Evolutionary conservation across 768 basidiomycete species (phyloP), one percentile per base, ranked within the genome.

Genomic region (Leccinum rimulosum): DNA sequence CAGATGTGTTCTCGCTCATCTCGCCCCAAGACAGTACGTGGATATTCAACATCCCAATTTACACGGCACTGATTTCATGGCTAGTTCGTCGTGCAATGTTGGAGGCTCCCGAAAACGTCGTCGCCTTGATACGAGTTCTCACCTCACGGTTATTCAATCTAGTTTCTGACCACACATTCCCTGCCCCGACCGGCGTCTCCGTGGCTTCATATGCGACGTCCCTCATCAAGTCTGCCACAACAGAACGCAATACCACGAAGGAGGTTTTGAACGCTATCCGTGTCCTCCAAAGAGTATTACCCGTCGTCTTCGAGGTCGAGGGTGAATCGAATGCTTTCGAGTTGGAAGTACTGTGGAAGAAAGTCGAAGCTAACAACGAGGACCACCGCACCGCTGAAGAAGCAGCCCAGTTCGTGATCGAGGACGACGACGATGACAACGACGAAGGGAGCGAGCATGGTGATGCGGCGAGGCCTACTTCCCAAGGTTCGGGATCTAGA

Each of bases 241-340:
- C 77, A 6, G 86, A 84, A 60, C 80, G 83, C 62, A 91, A 85
- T 65, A 78, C 93, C 30, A 88, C 89, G 2, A 93, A 88, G 64
- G 89, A 98, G 71, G 92, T 88, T 4, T 79, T 99, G 49, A 98
- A 97, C 68, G 95, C 94, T 69, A 70, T 98, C n/a, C 84, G 96
- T 30, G 84, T 98, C 8, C 82, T 99, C 19, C 88, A 93, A 59
- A 84, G 97, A 52, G 82, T 98, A 19, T 77, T 98, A 15, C 95
- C 95, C 3, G 86, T 95, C n/a, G 75, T 98, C 47, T 95, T 95
- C 66, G 91, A 89, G 66, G 77, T 85, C 35, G 87, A 90, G 60
- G 84, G 84, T 31, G 91, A 90, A 66, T 78, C 84, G 2, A 86
- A 83, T 65, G 66, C 79, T 14, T 87, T 96, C 66, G 95, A 95